Conservation (phyloP, 495 filamentous ascomycete species). For the Rostrohypoxylon terebratum region DNA sequence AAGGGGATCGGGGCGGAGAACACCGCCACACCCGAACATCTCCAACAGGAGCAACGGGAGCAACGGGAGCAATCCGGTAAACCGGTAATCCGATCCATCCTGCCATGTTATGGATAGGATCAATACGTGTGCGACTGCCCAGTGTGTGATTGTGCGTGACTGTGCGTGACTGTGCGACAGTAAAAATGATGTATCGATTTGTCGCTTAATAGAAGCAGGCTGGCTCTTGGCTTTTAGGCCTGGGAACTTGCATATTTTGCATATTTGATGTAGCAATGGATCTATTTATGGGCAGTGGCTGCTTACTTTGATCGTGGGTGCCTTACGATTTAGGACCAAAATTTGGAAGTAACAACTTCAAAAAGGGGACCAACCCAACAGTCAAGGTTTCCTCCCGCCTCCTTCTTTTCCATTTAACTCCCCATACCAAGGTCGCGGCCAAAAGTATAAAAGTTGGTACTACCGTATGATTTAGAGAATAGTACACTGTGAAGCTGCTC, state of each 20-base stretch:
- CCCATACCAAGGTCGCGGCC: no score
- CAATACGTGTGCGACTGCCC: no score
- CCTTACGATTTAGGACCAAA: background rate
- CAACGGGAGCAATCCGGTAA: background rate
- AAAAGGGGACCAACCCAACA: no score
- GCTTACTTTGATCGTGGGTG: conserved; percentile 5
- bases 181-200: background rate
- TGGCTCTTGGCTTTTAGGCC: background rate
- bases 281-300: conserved; percentile 3
- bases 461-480: no score
- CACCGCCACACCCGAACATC: background rate
- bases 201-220: conserved; percentile 22
- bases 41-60: no score
- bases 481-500: no score
- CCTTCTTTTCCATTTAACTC: no score
- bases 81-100: background rate
- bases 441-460: no score
- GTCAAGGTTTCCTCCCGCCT: no score
- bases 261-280: conserved; percentile 17
- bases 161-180: background rate
- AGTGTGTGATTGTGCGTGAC: no score
- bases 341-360: no score
- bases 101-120: no score
- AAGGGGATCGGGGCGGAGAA: background rate
- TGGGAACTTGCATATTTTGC: conserved; percentile 6